Percentiles rank a stretch among this genome's conserved stretches.
phyloP scores from a whole-genome alignment of 73 alveolate species.

The Urostyla sp. region DNA sequence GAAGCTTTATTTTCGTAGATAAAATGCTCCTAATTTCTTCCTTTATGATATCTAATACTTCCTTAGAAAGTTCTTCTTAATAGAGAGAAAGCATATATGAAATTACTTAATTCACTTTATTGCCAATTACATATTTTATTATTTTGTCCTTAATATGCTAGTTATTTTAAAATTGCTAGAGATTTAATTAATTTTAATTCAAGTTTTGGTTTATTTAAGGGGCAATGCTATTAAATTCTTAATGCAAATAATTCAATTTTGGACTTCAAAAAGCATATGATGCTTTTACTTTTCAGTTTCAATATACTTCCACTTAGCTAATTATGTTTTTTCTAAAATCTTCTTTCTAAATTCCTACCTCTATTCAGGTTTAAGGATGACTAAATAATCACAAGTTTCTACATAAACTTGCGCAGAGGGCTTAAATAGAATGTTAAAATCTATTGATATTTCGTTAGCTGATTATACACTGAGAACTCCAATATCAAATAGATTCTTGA shows the following conservation, averaged over 20 bases:
- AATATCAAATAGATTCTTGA: conserved; percentile 81
- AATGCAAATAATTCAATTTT: no score
- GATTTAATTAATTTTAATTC: not conserved
- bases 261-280: conserved; percentile 7
- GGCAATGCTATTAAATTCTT: no score
- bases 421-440: conserved; percentile 25
- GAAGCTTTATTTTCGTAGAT: not conserved
- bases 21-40: conserved; percentile 20
- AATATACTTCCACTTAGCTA: conserved; percentile 30
- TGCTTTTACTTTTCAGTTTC: conserved; percentile 25
- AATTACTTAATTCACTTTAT: conserved; percentile 33
- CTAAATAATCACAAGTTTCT: conserved; percentile 41
- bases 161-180: not conserved
- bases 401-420: conserved; percentile 56
- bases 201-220: no score
- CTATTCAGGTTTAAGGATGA: conserved; percentile 46
- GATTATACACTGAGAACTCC: conserved; percentile 59
- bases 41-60: conserved; percentile 24
- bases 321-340: conserved; percentile 33
- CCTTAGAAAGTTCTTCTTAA: conserved; percentile 5
- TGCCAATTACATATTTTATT: conserved; percentile 40
- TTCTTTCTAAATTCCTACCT: conserved; percentile 37
- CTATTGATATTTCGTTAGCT: conserved; percentile 44
- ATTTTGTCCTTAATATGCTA: not conserved
- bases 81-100: conserved; percentile 39